phyloP scores from a whole-genome alignment of 768 basidiomycete species.

The Boletus barrowsii region DNA sequence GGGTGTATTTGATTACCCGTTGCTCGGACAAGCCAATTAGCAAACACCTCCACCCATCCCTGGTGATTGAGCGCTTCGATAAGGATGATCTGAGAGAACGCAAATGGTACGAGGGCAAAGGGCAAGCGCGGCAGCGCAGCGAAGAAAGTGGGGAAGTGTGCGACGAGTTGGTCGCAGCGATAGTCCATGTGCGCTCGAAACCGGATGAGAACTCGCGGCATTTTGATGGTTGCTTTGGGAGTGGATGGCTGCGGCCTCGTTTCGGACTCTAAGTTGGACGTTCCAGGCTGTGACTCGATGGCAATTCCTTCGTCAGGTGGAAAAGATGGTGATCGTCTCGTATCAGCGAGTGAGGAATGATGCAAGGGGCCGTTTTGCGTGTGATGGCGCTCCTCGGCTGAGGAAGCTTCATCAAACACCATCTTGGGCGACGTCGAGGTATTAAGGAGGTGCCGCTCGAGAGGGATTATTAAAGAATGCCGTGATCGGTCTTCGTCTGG shows the following conservation, averaged over 20 bases:
- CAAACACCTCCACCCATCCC: constrained; percentile 89
- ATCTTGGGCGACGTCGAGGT: too few species aligned
- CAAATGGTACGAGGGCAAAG: constrained; percentile 82
- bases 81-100: constrained; percentile 92
- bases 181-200: too few species aligned
- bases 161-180: too few species aligned
- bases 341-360: neutral
- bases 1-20: constrained; percentile 42
- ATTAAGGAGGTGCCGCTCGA: too few species aligned
- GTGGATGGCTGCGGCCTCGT: neutral
- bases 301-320: constrained; percentile 1
- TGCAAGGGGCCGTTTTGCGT: neutral
- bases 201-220: too few species aligned
- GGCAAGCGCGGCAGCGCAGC: constrained; percentile 69
- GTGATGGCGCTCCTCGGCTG: too few species aligned
- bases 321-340: neutral
- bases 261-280: constrained; percentile 8
- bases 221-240: too few species aligned
- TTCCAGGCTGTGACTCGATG: neutral
- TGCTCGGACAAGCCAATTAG: constrained; percentile 56
- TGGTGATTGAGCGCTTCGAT: constrained; percentile 78
- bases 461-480: too few species aligned
- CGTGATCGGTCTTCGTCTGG: too few species aligned
- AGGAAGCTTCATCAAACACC: too few species aligned
- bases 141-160: constrained; percentile 68